Percentiles rank a stretch among this genome's conserved stretches.
Conservation (phyloP, 2,329 filamentous ascomycete species). For the Cordyceps fumosorosea region DNA sequence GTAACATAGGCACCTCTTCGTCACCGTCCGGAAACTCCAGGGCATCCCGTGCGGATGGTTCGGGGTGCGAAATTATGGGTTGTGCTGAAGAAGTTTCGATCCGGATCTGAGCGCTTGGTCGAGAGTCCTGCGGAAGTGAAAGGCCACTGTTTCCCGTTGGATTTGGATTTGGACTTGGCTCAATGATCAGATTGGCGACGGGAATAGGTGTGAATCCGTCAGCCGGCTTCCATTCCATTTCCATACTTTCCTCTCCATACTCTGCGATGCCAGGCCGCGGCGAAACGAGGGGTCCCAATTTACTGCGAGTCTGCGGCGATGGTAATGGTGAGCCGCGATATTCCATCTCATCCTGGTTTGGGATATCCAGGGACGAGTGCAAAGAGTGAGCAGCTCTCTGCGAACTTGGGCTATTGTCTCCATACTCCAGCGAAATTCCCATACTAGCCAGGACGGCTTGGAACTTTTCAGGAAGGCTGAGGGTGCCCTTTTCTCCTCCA, state of each 20-base stretch:
- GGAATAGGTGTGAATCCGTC: neutral
- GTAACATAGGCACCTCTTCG: neutral
- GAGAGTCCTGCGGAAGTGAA: neutral
- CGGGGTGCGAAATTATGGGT: neutral
- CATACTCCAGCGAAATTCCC: constrained; percentile 65
- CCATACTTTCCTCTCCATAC: neutral
- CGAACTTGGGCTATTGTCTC: constrained; percentile 27
- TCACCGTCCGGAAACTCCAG: neutral
- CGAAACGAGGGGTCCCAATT: neutral
- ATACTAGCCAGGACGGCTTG: constrained; percentile 59
- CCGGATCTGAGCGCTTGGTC: neutral
- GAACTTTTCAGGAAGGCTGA: constrained; percentile 62
- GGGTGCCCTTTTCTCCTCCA: constrained; percentile 54
- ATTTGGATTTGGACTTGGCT: neutral
- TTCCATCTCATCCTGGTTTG: neutral
- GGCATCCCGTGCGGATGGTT: neutral
- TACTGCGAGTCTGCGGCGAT: neutral
- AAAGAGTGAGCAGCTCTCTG: neutral
- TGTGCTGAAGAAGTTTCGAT: neutral
- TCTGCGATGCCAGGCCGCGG: neutral
- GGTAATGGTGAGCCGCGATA: neutral
- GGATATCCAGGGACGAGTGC: neutral
- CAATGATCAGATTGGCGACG: neutral
- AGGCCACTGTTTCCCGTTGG: neutral
- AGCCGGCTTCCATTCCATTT: neutral